These are phyloP conservation scores for Gigaspora rosea DNA, from an alignment of 192 early-diverging fungal species.

Conservation along the genomic window DNA sequence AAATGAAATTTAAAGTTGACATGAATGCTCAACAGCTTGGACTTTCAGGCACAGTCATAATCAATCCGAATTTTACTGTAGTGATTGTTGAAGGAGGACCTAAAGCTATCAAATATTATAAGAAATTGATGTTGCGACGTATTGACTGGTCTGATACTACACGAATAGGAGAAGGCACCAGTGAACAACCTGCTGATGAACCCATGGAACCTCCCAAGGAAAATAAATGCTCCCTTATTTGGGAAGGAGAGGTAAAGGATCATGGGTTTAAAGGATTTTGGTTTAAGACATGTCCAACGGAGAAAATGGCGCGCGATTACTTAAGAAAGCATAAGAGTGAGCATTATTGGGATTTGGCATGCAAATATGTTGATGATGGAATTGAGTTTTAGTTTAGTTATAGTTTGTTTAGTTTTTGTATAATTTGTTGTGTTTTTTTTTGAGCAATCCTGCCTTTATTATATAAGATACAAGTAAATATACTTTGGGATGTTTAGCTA, in stretches of 20 bases:
- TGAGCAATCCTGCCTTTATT: no score
- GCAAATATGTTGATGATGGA: constrained; percentile 27
- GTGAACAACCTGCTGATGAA: constrained; percentile 47
- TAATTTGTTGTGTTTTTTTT: no score
- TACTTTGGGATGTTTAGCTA: no score
- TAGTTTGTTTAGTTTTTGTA: no score
- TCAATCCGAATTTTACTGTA: constrained; percentile 71
- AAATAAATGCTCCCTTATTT: constrained; percentile 89
- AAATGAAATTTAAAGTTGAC: constrained; percentile 88
- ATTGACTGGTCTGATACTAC: constrained; percentile 87
- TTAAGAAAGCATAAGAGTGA: constrained; percentile 70
- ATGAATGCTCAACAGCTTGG: constrained; percentile 83
- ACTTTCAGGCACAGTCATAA: constrained; percentile 80
- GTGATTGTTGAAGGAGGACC: constrained; percentile 94
- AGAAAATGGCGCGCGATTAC: constrained; percentile 70
- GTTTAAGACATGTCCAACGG: constrained; percentile 70
- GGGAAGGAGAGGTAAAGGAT: constrained; percentile 87
- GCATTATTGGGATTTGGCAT: constrained; percentile 88
- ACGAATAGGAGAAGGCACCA: constrained; percentile 41
- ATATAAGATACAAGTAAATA: no score
- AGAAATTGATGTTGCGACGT: constrained; percentile 92
- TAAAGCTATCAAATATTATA: constrained; percentile 88
- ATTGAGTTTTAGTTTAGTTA: not conserved
- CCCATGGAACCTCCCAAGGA: constrained; percentile 40
- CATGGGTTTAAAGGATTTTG: constrained; percentile 79